Evolutionary conservation across 345 rosid species (phyloP), one percentile per base, ranked within the genome.

Genomic region (Melastoma malabathricum): DNA sequence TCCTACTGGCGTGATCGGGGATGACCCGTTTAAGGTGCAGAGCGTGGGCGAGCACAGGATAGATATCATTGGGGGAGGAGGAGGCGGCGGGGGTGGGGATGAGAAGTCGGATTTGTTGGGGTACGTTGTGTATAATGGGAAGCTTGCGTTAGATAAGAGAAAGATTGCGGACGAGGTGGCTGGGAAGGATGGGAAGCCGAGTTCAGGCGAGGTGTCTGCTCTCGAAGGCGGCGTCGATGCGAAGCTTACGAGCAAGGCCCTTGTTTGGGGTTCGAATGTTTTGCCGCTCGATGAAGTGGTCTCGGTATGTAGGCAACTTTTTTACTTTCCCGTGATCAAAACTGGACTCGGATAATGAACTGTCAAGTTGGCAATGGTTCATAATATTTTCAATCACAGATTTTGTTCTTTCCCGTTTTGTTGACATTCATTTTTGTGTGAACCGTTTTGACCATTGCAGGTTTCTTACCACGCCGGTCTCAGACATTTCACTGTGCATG

Each of bases 71-170:
- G 67, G 66, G 43, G 72, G 62, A n/a, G 84, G 71, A 13, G 89
- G 66, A 46, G 72, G 61, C n/a, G 84, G 71, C 13, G 89, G 12
- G 2, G 41, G 77, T 48, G 95, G 88, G 3, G 95, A 92, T 63
- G 98, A 92, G 64, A 92, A 82, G 59, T 82, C 83, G 15, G 86
- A 84, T 83, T 74, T 92, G 65, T 71, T 92, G 59, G 94, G 95
- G 17, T 80, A 65, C 66, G 72, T 72, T 56, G 81, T 87, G 52
- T 74, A 72, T 66, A 63, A 88, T 0, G 97, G 97, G 27, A 82
- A 81, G 72, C 90, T 92, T 46, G 49, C 70, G 47, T 72, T 81
- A 63, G 95, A 79, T 55, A 87, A 84, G 73, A 81, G 82, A 62
- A 79, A 69, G 58, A 54, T 72, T 15, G 63, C 50, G 3, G 50